These are phyloP conservation scores for Beauveria sp. DNA, from an alignment of 2,329 filamentous ascomycete species.

Conservation along the genomic window DNA sequence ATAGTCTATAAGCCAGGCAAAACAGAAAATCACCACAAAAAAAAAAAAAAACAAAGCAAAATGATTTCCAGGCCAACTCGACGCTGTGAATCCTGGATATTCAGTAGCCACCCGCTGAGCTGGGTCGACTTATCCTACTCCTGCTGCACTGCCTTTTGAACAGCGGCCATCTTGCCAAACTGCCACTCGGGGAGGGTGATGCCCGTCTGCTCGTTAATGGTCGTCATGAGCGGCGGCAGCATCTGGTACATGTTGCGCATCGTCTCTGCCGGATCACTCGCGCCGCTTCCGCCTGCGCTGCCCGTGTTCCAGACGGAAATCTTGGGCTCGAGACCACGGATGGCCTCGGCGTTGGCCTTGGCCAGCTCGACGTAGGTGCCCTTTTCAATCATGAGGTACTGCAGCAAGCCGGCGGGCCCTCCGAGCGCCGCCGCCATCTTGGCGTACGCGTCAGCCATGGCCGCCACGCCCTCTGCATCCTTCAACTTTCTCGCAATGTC, in stretches of 20 bases:
- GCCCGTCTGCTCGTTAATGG: slow-evolving; percentile 83
- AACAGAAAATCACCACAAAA: neutral
- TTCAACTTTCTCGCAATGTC: slow-evolving; percentile 53
- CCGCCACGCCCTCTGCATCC: slow-evolving; percentile 68
- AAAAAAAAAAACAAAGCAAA: neutral
- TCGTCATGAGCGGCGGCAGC: slow-evolving; percentile 70
- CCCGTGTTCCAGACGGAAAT: slow-evolving; percentile 88
- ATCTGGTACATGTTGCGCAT: slow-evolving; percentile 81
- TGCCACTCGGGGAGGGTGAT: slow-evolving; percentile 75
- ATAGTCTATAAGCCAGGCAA: neutral
- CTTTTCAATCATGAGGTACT: slow-evolving; percentile 83
- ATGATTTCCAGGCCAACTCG: neutral
- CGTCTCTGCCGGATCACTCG: slow-evolving; percentile 34
- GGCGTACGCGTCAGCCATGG: slow-evolving; percentile 75
- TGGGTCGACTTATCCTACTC: slow-evolving; percentile 10
- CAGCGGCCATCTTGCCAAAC: slow-evolving; percentile 41
- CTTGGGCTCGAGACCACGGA: slow-evolving; percentile 76
- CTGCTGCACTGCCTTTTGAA: slow-evolving; percentile 23
- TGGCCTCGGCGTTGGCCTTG: slow-evolving; percentile 66
- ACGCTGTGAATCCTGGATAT: too few species aligned
- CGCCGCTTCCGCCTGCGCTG: slow-evolving; percentile 37
- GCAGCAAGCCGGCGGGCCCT: slow-evolving; percentile 68
- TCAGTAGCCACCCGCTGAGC: slow-evolving; percentile 2
- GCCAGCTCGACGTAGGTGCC: slow-evolving; percentile 72
- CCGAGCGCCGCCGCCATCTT: slow-evolving; percentile 66